A percentile compares a stretch with the other conserved stretches of the same genome.
These are phyloP conservation scores for Penicillium alfredii DNA, from an alignment of 495 filamentous ascomycete species.

Conservation along the genomic window DNA sequence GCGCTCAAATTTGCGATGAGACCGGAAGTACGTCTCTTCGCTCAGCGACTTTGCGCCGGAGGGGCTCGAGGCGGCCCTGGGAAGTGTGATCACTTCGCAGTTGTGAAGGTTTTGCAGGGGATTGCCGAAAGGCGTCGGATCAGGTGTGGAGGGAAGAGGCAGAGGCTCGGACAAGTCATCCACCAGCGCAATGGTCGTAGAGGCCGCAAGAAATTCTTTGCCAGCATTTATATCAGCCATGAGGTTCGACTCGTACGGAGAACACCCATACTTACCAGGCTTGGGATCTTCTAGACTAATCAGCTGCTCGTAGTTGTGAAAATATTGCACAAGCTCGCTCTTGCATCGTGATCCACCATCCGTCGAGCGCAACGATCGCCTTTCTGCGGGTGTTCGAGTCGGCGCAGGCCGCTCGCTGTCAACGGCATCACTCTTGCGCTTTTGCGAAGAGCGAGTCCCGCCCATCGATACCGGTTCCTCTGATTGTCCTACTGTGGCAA, in stretches of 20 bases:
- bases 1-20: conserved; percentile 75
- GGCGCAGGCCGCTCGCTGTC: conserved; percentile 6
- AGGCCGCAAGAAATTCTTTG: conserved; percentile 39
- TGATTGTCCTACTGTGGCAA: too few species aligned
- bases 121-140: conserved; percentile 32
- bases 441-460: conserved; percentile 5
- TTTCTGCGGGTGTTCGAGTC: conserved; percentile 16
- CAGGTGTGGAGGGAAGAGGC: conserved; percentile 10
- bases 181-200: conserved; percentile 40
- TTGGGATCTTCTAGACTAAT: conserved; percentile 75
- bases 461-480: neutral
- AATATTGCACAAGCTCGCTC: conserved; percentile 82
- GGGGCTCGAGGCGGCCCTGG: conserved; percentile 4
- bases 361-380: conserved; percentile 46
- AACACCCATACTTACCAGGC: conserved; percentile 51
- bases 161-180: conserved; percentile 38
- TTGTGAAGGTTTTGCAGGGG: conserved; percentile 35
- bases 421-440: conserved; percentile 4
- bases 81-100: conserved; percentile 29
- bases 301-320: conserved; percentile 85
- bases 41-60: conserved; percentile 54
- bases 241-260: neutral
- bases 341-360: conserved; percentile 58
- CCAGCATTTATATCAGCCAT: conserved; percentile 7
- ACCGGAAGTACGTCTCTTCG: conserved; percentile 59